Percentiles rank a stretch among this genome's conserved stretches.
Evolutionary conservation across 2,329 filamentous ascomycete genomes (phyloP).

Genomic region (Claviceps arundinis): DNA sequence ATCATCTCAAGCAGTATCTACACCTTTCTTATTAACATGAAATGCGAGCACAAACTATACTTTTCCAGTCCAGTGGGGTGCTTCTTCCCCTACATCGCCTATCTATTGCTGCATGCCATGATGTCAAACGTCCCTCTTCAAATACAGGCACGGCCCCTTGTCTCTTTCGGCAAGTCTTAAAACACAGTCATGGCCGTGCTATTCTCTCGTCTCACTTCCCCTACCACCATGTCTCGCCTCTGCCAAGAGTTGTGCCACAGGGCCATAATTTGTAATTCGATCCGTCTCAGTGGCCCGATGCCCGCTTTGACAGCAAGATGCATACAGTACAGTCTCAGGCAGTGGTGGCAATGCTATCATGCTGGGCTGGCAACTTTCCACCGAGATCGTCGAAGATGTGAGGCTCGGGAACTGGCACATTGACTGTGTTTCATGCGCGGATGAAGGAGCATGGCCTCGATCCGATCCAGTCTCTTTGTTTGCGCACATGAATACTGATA

Average conservation of each 20-base stretch:
- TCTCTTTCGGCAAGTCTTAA: background rate
- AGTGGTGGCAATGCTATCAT: background rate
- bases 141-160: background rate
- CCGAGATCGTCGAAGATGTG: background rate
- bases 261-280: background rate
- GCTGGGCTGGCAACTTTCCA: background rate
- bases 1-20: background rate
- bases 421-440: background rate
- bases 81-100: background rate
- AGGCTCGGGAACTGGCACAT: background rate
- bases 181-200: background rate
- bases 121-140: background rate
- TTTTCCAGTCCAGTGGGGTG: background rate
- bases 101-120: background rate
- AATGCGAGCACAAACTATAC: background rate
- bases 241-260: conserved; percentile 4
- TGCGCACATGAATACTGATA: conserved; percentile 10
- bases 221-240: conserved; percentile 2
- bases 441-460: background rate
- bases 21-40: background rate
- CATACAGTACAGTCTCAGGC: background rate
- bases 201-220: background rate
- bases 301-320: background rate
- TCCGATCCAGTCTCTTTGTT: background rate
- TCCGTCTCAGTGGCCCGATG: background rate